phyloP scores from a whole-genome alignment of 2,329 filamentous ascomycete species.

The Stagonosporopsis cucurbitacearum region DNA sequence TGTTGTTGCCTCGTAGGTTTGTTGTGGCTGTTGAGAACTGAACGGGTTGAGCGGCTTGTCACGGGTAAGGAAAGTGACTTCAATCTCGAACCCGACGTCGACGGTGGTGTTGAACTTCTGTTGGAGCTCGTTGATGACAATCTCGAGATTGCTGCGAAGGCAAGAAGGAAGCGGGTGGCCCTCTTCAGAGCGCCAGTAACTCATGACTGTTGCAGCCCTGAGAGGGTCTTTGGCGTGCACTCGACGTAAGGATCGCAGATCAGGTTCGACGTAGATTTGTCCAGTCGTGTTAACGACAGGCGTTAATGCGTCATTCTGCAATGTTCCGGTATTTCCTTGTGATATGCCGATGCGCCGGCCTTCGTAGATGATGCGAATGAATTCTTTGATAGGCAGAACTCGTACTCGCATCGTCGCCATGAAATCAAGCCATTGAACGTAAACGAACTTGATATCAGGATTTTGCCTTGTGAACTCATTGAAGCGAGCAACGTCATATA shows the following conservation, averaged over 20 bases:
- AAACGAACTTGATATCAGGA: slow-evolving; percentile 67
- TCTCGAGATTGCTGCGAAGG: slow-evolving; percentile 59
- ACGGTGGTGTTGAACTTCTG: slow-evolving; percentile 63
- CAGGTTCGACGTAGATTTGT: slow-evolving; percentile 70
- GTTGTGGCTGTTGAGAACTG: slow-evolving; percentile 16
- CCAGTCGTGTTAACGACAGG: slow-evolving; percentile 64
- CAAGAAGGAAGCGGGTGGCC: slow-evolving; percentile 64
- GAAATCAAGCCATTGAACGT: slow-evolving; percentile 80
- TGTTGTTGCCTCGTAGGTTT: slow-evolving; percentile 56
- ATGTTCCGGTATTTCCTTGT: slow-evolving; percentile 67
- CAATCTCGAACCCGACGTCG: slow-evolving; percentile 80
- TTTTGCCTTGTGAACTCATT: slow-evolving; percentile 60
- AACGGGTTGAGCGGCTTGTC: slow-evolving; percentile 32
- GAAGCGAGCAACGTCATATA: slow-evolving; percentile 50
- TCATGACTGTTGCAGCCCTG: slow-evolving; percentile 69
- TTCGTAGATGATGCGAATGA: slow-evolving; percentile 45
- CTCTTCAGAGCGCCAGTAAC: slow-evolving; percentile 67
- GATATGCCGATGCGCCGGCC: slow-evolving; percentile 64
- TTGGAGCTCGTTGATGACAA: slow-evolving; percentile 60
- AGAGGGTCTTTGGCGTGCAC: slow-evolving; percentile 56
- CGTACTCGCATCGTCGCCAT: slow-evolving; percentile 72
- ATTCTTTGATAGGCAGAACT: slow-evolving; percentile 66
- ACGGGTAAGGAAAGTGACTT: slow-evolving; percentile 73
- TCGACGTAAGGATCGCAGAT: slow-evolving; percentile 66
- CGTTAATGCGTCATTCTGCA: slow-evolving; percentile 70